Evolutionary conservation across 2,329 filamentous ascomycete genomes (phyloP).

Genomic region (Zymoseptoria tritici): DNA sequence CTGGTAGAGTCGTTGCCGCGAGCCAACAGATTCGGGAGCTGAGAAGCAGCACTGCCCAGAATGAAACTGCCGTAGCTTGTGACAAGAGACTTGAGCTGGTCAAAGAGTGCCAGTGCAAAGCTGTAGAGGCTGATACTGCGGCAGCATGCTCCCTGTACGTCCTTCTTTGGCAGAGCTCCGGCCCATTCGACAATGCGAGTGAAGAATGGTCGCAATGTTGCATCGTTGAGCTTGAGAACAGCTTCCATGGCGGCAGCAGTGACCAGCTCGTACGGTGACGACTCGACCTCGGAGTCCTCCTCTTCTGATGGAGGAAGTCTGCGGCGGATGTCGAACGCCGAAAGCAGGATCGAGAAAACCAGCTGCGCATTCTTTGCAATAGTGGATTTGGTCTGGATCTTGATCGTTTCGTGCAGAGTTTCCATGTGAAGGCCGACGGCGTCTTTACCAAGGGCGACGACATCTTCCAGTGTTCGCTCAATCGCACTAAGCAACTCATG

Average conservation of each 20-base stretch:
- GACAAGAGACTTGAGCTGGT: slow-evolving; percentile 83
- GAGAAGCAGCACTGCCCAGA: slow-evolving; percentile 63
- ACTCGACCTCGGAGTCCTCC: slow-evolving; percentile 43
- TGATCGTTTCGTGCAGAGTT: slow-evolving; percentile 58
- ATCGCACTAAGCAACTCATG: slow-evolving; percentile 69
- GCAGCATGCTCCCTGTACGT: slow-evolving; percentile 49
- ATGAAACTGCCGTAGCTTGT: slow-evolving; percentile 86
- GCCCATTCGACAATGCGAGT: slow-evolving; percentile 79
- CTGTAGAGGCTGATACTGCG: slow-evolving; percentile 72
- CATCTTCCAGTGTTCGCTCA: slow-evolving; percentile 62
- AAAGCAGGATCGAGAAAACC: slow-evolving; percentile 56
- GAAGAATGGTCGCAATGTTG: slow-evolving; percentile 87
- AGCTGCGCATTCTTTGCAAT: slow-evolving; percentile 67
- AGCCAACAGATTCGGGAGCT: slow-evolving; percentile 43
- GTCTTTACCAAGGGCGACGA: slow-evolving; percentile 46
- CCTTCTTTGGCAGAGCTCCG: slow-evolving; percentile 53
- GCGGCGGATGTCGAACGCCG: slow-evolving; percentile 58
- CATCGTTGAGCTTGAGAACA: slow-evolving; percentile 94
- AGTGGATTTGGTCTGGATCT: slow-evolving; percentile 67
- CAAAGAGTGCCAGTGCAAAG: slow-evolving; percentile 74
- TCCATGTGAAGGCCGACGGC: slow-evolving; percentile 35
- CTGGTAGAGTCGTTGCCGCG: slow-evolving; percentile 33
- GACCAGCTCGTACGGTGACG: slow-evolving; percentile 49
- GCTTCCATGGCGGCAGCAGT: slow-evolving; percentile 74
- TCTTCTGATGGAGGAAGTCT: slow-evolving; percentile 35